Evolutionary conservation across 805 yeast species (phyloP).

Genomic region (Candida hungchunana): DNA sequence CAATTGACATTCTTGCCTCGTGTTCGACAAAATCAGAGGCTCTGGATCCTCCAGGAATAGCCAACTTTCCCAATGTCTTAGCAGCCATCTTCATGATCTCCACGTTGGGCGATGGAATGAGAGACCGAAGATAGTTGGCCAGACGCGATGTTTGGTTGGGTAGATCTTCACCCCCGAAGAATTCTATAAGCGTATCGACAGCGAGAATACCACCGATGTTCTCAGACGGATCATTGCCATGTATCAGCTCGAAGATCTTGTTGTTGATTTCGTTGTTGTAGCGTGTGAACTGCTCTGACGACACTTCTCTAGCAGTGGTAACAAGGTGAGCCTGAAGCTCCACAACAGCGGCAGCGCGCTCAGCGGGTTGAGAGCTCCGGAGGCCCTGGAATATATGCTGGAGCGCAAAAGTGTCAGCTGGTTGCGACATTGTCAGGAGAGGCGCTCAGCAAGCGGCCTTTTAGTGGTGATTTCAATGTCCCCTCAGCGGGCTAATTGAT

Average conservation of each 20-base stretch:
- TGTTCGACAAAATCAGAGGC: conserved; percentile 92
- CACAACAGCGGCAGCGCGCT: conserved; percentile 50
- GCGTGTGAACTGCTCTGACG: conserved; percentile 75
- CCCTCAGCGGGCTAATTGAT: no score
- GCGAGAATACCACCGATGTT: conserved; percentile 91
- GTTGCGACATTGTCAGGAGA: conserved; percentile 22
- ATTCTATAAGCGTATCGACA: conserved; percentile 79
- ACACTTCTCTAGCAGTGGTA: conserved; percentile 72
- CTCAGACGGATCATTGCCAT: conserved; percentile 65
- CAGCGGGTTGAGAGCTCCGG: conserved; percentile 32
- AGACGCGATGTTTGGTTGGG: conserved; percentile 86
- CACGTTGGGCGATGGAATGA: conserved; percentile 77
- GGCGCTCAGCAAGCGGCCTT: no score
- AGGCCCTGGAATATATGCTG: conserved; percentile 34
- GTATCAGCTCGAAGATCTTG: conserved; percentile 78
- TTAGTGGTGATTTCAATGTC: no score
- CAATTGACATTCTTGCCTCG: conserved; percentile 85
- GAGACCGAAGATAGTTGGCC: conserved; percentile 80
- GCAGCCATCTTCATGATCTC: conserved; percentile 88
- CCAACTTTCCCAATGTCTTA: conserved; percentile 79
- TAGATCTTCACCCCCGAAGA: conserved; percentile 80
- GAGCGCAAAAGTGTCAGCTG: conserved; percentile 28
- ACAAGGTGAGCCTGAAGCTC: conserved; percentile 69
- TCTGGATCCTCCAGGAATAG: conserved; percentile 83
- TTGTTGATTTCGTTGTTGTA: conserved; percentile 84